Base-by-base conservation (phyloP, 768 basidiomycete genomes). In the Clavaria fumosa region DNA sequence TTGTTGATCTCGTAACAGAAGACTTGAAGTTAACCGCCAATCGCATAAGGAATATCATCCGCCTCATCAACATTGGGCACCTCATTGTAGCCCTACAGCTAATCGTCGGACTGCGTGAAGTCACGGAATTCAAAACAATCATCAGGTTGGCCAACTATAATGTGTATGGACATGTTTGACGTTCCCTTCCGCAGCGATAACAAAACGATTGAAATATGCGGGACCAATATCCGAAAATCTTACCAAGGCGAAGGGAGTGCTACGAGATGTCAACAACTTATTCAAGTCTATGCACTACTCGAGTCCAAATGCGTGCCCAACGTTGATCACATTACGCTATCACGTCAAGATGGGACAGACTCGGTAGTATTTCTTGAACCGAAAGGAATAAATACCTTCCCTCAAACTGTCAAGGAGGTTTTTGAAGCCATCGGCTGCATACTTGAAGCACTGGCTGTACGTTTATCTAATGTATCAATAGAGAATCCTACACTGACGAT, bases 391-490 rank as follows among this genome's bases (percentile, higher is more conserved):
- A 19, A 17, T 23, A 35, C 18, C 15, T 28, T 7, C 15, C 48
- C 48, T 14, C 19, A 5, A 23, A 38, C 31, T 2, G 45, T 38
- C 26, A 21, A 27, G 19, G 46, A 47, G 15, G 24, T 49, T 11
- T 11, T 32, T 9, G 39, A 41, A 20, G 41, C 38, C 34, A 17
- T 51, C 6, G 23, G 36, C 17, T 49, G 50, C 42, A 39, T 51
- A 17, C 41, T 49, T 20, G 43, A 51, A 39, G 36, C 41, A 9
- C 43, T 52, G 14, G 24, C 30, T 30, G 51, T 45, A 39, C n/a
- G 45, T 39, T 20, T 39, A 20, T 11, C 23, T 43, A 21, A 22
- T 7, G 20, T 15, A 36, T 36, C 3, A 3, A 34, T 4, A 10
- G 18, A 3, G 12, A 3, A 14, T 12, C n/a, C n/a, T 12, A 20